A percentile compares a stretch with the other conserved stretches of the same genome.
Evolutionary conservation across 2,329 filamentous ascomycete genomes (phyloP).

Genomic region (Colletotrichum graminicola): DNA sequence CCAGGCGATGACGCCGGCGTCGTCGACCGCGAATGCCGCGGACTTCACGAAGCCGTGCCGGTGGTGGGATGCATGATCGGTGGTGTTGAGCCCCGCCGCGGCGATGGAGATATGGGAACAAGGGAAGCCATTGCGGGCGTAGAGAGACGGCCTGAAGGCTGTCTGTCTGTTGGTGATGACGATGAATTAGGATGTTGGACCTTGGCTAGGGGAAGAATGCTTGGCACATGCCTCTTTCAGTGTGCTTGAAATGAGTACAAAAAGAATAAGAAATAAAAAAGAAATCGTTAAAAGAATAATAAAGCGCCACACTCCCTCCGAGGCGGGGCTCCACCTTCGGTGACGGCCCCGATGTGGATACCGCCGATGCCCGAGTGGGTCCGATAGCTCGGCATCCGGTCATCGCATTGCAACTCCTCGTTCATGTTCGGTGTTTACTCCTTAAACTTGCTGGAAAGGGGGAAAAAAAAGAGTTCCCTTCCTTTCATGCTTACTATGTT

Average conservation of each 20-base stretch:
- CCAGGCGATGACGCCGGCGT: constrained; percentile 20
- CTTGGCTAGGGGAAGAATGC: background rate
- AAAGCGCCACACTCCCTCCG: background rate
- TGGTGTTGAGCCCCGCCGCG: constrained; percentile 11
- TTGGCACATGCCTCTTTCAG: background rate
- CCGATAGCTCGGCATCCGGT: background rate
- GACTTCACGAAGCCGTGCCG: constrained; percentile 10
- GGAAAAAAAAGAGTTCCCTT: background rate
- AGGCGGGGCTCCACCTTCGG: background rate
- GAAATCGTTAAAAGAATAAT: too few relatives aligned
- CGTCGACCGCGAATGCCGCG: background rate
- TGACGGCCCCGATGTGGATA: background rate
- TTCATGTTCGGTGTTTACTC: background rate
- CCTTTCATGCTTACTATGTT: background rate
- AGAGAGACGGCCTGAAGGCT: background rate
- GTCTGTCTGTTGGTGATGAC: background rate
- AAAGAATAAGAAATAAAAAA: too few relatives aligned
- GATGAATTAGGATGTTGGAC: constrained; percentile 12
- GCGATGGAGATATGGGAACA: background rate
- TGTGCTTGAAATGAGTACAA: background rate
- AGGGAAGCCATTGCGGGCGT: constrained; percentile 11
- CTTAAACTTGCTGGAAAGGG: background rate
- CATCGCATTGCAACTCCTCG: background rate
- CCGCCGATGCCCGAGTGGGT: background rate
- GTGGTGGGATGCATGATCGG: background rate